A percentile compares a stretch with the other conserved stretches of the same genome.
phyloP scores from a whole-genome alignment of 768 basidiomycete genomes.

The Hypholoma sublateritium region DNA sequence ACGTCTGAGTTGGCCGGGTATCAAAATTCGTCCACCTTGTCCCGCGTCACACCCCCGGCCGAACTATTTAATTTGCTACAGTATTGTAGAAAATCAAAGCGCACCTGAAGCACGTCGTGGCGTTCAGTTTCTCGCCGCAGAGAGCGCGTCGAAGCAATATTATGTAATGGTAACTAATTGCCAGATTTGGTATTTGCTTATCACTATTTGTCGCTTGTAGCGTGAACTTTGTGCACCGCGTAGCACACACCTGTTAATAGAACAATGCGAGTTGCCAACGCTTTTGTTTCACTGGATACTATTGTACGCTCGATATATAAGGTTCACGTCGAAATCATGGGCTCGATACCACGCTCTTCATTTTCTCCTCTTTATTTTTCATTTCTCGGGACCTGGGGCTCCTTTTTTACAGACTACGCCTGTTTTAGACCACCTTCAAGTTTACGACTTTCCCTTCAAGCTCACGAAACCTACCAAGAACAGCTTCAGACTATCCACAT shows the following conservation, averaged over 20 bases:
- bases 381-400: conserved; percentile 11
- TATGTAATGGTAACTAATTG: too few relatives aligned
- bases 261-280: background rate
- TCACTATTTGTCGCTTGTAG: too few relatives aligned
- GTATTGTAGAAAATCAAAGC: too few relatives aligned
- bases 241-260: background rate
- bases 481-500: background rate
- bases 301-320: background rate
- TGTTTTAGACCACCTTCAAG: background rate
- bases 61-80: too few relatives aligned
- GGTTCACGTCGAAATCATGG: background rate
- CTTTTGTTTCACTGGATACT: background rate
- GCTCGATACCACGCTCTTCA: background rate
- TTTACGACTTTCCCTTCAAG: background rate
- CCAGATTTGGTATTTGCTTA: too few relatives aligned
- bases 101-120: too few relatives aligned
- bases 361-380: background rate
- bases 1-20: too few relatives aligned
- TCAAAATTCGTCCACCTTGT: too few relatives aligned
- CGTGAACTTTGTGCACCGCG: too few relatives aligned
- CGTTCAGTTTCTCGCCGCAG: too few relatives aligned
- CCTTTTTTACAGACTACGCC: background rate
- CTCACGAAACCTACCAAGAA: background rate
- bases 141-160: too few relatives aligned
- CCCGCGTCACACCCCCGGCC: too few relatives aligned